These are phyloP conservation scores for Rhododendron simsii DNA, from an alignment of 148 eudicot species.

Conservation along the genomic window DNA sequence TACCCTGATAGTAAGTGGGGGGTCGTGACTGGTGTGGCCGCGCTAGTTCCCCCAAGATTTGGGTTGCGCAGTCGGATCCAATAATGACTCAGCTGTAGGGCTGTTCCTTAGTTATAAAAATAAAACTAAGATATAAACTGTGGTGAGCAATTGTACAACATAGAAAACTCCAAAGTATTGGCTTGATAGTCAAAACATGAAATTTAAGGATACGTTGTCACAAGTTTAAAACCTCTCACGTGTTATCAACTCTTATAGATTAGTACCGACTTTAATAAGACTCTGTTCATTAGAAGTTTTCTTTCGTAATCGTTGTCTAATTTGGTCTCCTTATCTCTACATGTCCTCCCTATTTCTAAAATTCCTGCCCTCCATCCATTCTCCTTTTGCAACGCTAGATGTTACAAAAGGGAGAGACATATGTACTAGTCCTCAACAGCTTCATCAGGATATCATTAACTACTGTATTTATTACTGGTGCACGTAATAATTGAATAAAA, in stretches of 20 bases:
- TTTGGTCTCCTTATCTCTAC: not conserved
- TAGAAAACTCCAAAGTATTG: not conserved
- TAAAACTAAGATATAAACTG: not conserved
- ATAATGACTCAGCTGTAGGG: too few species aligned
- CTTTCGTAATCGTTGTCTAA: not conserved
- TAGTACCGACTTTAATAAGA: too few species aligned
- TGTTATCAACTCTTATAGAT: not conserved
- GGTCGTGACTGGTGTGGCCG: too few species aligned
- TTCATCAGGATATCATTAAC: not conserved
- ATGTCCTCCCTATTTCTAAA: not conserved
- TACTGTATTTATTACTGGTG: not conserved
- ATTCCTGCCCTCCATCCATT: not conserved
- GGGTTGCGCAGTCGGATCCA: too few species aligned
- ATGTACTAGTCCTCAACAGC: not conserved
- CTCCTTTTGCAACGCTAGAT: not conserved
- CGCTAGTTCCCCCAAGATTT: too few species aligned
- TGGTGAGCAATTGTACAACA: not conserved
- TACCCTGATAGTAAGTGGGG: too few species aligned
- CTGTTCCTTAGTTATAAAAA: too few species aligned
- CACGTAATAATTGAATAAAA: not conserved
- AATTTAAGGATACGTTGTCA: not conserved
- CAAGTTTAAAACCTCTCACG: not conserved
- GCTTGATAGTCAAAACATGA: not conserved
- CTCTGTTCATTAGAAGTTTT: not conserved
- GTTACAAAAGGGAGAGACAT: not conserved